Base-by-base conservation (phyloP, 2,329 filamentous ascomycete genomes). In the Helminthosporium solani region DNA sequence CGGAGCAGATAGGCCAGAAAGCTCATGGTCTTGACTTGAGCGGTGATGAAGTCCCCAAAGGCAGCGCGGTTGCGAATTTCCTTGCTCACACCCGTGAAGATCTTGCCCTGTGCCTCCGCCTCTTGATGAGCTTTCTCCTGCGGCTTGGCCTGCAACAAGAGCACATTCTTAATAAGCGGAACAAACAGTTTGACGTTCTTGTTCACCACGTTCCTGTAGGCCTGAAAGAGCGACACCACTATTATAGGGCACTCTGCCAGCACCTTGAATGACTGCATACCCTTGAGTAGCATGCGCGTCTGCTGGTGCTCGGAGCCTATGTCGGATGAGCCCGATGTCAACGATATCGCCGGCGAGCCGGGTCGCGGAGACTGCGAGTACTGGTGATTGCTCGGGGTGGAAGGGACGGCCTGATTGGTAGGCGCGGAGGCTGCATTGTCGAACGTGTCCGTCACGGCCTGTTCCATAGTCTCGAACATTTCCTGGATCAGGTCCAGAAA, bases 221-320 rank as follows among this genome's bases (percentile, higher is more conserved):
- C 87, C 72, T 99, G 94, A 68, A 99, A 97, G 55, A 99, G 89
- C 3, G 92, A 97, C 1, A 99, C 94, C 3, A 99, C 94, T 33
- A 99, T 97, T 42, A 99, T 99, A 0, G 94, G 94, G 60, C 94
- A 99, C 70, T 99, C 94, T 1, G 92, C 90, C 3, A 99, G 81
- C 19, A 99, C 92, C 70, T 97, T 99, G 80, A 99, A 99, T 1
- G 94, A 99, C 67, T 96, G 90, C 89, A 96, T 96, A 23, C 94
- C 94, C 71, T 90, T 95, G 44, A 91, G 76, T 27, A 99, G 73
- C 39, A 89, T 87, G 47, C 91, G 84, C 44, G 83, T 84, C 60
- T 90, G 86, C 64, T 92, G 89, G 60, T 90, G 86, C 59, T 96
- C 91, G 12, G 84, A 81, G 5, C 85, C 89, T 40, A 96, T 80